Evolutionary conservation across 2,329 filamentous ascomycete genomes (phyloP).

Genomic region (Trichocomaceae sp.): DNA sequence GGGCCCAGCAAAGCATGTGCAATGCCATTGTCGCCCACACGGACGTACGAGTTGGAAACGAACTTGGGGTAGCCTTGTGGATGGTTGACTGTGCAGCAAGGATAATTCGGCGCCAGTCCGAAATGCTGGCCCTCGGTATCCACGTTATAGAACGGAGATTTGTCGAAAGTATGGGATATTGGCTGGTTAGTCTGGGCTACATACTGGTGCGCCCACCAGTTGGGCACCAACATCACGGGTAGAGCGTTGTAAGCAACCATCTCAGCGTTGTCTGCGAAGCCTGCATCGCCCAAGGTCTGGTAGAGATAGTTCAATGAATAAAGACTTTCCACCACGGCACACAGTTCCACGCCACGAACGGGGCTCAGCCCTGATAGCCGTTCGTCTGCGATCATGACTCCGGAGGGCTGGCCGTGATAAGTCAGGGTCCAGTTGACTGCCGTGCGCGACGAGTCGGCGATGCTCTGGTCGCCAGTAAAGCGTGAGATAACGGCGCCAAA

Average conservation of each 20-base stretch:
- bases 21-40: slow-evolving; percentile 38
- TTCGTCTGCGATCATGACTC: slow-evolving; percentile 47
- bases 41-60: slow-evolving; percentile 43
- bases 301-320: slow-evolving; percentile 49
- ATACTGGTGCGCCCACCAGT: slow-evolving; percentile 55
- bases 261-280: slow-evolving; percentile 49
- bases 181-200: slow-evolving; percentile 50
- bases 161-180: slow-evolving; percentile 38
- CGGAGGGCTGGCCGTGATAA: slow-evolving; percentile 45
- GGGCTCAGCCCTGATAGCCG: slow-evolving; percentile 41
- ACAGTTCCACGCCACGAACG: slow-evolving; percentile 43
- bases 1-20: slow-evolving; percentile 48
- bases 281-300: slow-evolving; percentile 40
- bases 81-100: slow-evolving; percentile 55
- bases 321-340: slow-evolving; percentile 48
- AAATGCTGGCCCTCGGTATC: slow-evolving; percentile 43
- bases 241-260: slow-evolving; percentile 50
- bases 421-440: slow-evolving; percentile 44
- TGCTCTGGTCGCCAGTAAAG: slow-evolving; percentile 39
- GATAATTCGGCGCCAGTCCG: slow-evolving; percentile 47
- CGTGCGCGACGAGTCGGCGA: slow-evolving; percentile 35
- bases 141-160: slow-evolving; percentile 45
- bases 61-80: slow-evolving; percentile 54
- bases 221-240: slow-evolving; percentile 45
- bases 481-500: slow-evolving; percentile 41